Conservation (phyloP, 495 filamentous ascomycete genomes). For the Daldinia concentrica region DNA sequence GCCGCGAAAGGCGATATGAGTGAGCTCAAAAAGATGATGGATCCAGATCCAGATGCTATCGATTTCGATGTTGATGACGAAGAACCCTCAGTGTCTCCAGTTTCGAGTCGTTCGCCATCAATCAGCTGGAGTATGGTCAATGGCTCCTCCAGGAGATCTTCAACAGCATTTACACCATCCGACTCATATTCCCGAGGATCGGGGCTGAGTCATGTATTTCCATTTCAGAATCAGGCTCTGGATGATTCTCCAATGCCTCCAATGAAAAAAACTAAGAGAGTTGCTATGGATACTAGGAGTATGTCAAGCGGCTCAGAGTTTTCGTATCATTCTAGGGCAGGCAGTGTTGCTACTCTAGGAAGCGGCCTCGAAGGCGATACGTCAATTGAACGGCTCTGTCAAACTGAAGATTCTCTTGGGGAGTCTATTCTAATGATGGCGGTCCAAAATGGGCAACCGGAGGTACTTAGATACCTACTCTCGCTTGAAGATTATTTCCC, state of each 20-base stretch:
- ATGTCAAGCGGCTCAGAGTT: slow-evolving; percentile 84
- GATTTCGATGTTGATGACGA: slow-evolving; percentile 60
- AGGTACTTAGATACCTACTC: slow-evolving; percentile 80
- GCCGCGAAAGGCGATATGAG: slow-evolving; percentile 76
- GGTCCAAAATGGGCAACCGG: slow-evolving; percentile 75
- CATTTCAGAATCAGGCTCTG: slow-evolving; percentile 71
- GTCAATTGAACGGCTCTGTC: slow-evolving; percentile 80
- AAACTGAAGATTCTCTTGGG: slow-evolving; percentile 81
- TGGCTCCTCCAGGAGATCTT: slow-evolving; percentile 56
- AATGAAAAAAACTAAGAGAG: slow-evolving; percentile 72
- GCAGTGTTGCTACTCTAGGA: slow-evolving; percentile 75
- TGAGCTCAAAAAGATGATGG: slow-evolving; percentile 80
- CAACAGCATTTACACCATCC: slow-evolving; percentile 52
- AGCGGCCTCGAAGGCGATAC: slow-evolving; percentile 84
- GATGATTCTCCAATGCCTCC: slow-evolving; percentile 52
- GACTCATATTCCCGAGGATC: slow-evolving; percentile 64
- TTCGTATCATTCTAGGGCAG: slow-evolving; percentile 78
- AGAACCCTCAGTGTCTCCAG: slow-evolving; percentile 46
- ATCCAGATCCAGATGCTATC: slow-evolving; percentile 61
- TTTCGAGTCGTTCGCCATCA: slow-evolving; percentile 53
- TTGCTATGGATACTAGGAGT: slow-evolving; percentile 88
- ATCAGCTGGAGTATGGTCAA: slow-evolving; percentile 56
- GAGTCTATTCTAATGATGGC: slow-evolving; percentile 98
- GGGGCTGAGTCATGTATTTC: slow-evolving; percentile 86
- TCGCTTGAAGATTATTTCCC: slow-evolving; percentile 78